Conservation (phyloP, 352 stramenopile species). For the Pelagophyceae sp. region DNA sequence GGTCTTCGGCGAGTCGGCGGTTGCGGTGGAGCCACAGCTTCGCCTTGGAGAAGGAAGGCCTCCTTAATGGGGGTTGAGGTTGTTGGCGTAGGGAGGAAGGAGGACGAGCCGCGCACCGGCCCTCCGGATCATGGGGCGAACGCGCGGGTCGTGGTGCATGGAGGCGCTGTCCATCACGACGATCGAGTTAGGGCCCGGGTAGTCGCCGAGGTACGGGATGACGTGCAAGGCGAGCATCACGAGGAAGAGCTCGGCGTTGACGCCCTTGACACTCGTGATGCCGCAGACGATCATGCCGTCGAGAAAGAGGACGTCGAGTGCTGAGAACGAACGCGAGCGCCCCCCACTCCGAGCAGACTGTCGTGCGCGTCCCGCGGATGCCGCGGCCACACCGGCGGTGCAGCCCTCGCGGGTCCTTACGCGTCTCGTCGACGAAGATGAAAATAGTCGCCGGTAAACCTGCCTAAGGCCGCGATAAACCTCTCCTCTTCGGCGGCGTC, state of each 20-base stretch:
- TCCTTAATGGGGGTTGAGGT: conserved; percentile 10
- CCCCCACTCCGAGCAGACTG: not conserved
- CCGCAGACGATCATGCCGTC: not conserved
- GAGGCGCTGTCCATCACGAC: not conserved
- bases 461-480: too few relatives aligned
- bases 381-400: not conserved
- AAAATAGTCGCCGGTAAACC: not conserved
- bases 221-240: not conserved
- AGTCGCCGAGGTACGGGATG: not conserved
- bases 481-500: too few relatives aligned
- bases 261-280: not conserved
- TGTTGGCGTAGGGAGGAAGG: not conserved
- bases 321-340: not conserved
- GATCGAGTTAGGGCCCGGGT: not conserved
- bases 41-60: not conserved
- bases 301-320: not conserved
- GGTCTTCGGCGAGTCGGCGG: not conserved
- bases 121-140: not conserved
- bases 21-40: not conserved
- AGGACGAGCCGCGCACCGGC: not conserved
- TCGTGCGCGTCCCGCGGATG: not conserved
- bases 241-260: not conserved
- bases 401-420: not conserved
- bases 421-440: conserved; percentile 12
- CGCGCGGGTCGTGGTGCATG: not conserved